Evolutionary conservation across 2,329 filamentous ascomycete genomes (phyloP), one percentile per base, ranked within the genome.

Genomic region (Pseudonectria buxi): DNA sequence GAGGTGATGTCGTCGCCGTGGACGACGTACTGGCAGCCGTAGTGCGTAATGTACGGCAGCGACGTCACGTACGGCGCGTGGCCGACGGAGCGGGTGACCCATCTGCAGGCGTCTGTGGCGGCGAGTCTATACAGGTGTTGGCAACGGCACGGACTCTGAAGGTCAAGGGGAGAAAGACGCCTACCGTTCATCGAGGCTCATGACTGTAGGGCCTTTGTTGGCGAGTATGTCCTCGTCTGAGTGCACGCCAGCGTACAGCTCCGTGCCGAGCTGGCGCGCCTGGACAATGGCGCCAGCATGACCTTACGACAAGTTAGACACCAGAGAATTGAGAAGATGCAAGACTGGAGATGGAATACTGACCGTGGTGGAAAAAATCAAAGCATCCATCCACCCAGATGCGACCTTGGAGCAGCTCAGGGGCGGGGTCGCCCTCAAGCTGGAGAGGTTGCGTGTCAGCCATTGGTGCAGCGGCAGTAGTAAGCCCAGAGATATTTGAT

Each of bases 331-430:
- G 1, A 1, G 6, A 14, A 12, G 16, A 11, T 28, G 22, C 30
- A 26, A 33, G n/a, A 14, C 16, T 14, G 29, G 10, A 22, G 4
- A 9, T 24, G 33, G 28, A 10, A 35, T 14, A 51, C 67, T 48
- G 62, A 87, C 86, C 92, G 61, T 96, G 92, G 62, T 98, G 92
- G 66, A 89, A 94, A 65, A 98, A 98, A 69, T 98, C 92, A 68
- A 95, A 98, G 72, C 92, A 98, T 44, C 92, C 92, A 61, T 98
- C 92, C 16, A 98, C 85, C 94, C 94, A 98, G 54, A 98, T 86
- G 48, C 90, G 81, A 52, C 85, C 79, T 18, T 78, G 74, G 24
- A 75, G 63, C 7, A 78, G 64, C 58, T 74, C 69, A 25, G 71
- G 67, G 35, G 71, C 72, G 30, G 73, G 64, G 29, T 71, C 63